Base-by-base conservation (phyloP, 2,329 filamentous ascomycete species). In the Didymella exigua region DNA sequence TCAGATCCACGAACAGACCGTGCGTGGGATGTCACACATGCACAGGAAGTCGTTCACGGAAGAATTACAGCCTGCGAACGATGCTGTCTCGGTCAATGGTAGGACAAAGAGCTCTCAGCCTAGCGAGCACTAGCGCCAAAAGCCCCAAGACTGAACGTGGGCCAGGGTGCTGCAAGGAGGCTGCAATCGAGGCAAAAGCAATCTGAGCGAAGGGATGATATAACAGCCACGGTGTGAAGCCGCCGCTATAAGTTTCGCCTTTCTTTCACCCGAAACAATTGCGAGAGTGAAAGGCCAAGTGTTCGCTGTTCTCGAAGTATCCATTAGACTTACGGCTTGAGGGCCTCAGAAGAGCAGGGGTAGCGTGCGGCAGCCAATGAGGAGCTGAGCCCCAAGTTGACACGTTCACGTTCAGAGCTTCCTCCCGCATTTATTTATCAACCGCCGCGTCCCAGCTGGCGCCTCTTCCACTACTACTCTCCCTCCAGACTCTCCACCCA, bases 371-470 rank as follows among this genome's bases (percentile, higher is more conserved):
- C 19, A 45, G 46, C 52, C 52, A 55, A 55, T 55, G 52, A 55
- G 52, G 8, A 38, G 27, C 31, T 24, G 33, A 46, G 41, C 30
- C 42, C 46, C 37, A 55, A 55, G 46, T 55, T 55, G 54, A 56
- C 54, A 56, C 54, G 54, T 56, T 56, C 65, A 63, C 61, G 59
- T 59, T 61, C 49, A 54, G 56, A 62, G 61, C 58, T 65, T 56
- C 51, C 58, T 45, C 55, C 57, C 53, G 63, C 60, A 60, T 57
- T 59, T 65, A 64, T 66, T 65, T 66, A 68, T 62, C 62, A 59
- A 60, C 54, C 50, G 54, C 58, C 41, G 49, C 58, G 59, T 58
- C 61, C 66, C 61, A 61, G 58, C 59, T 61, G 53, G 49, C 45
- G 49, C 52, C 55, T 52, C 49, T 61, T 58, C 58, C 54, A 61